Percentiles rank a stretch among this genome's conserved stretches.
These are phyloP conservation scores for Penicillium verrucosum DNA, from an alignment of 2,329 filamentous ascomycete species.

Conservation along the genomic window DNA sequence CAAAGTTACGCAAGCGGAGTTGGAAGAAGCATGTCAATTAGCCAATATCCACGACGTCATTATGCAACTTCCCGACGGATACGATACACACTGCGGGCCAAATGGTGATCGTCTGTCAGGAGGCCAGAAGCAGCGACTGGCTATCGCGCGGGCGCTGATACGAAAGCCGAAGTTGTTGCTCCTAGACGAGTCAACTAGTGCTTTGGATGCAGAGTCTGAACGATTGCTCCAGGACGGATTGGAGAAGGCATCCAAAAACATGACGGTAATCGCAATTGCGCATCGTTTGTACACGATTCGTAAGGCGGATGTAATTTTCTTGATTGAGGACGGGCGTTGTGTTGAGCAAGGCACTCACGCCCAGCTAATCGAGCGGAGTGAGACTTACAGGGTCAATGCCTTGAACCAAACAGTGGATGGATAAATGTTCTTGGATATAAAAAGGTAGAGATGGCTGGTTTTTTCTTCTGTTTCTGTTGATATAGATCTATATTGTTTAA, in stretches of 20 bases:
- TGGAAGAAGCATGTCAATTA: slow-evolving; percentile 62
- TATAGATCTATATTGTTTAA: slow-evolving; percentile 1
- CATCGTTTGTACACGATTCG: slow-evolving; percentile 50
- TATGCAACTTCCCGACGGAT: slow-evolving; percentile 57
- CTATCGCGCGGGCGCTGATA: slow-evolving; percentile 56
- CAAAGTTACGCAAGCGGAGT: slow-evolving; percentile 52
- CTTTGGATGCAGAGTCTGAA: slow-evolving; percentile 54
- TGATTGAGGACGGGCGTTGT: slow-evolving; percentile 65
- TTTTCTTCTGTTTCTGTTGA: not conserved
- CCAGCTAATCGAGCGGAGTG: slow-evolving; percentile 50
- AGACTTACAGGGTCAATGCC: slow-evolving; percentile 39
- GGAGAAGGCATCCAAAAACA: slow-evolving; percentile 25
- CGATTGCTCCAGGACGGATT: slow-evolving; percentile 43
- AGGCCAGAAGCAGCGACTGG: slow-evolving; percentile 57
- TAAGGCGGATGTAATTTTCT: slow-evolving; percentile 73
- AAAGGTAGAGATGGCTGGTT: not conserved
- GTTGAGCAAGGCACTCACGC: slow-evolving; percentile 61
- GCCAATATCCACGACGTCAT: slow-evolving; percentile 70
- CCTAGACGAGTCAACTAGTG: slow-evolving; percentile 59
- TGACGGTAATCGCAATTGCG: slow-evolving; percentile 40
- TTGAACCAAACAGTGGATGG: slow-evolving; percentile 30
- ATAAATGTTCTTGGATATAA: not conserved
- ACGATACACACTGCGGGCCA: slow-evolving; percentile 50
- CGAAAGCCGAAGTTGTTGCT: slow-evolving; percentile 53
- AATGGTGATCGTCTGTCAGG: slow-evolving; percentile 52